phyloP scores from a whole-genome alignment of 2,329 filamentous ascomycete species.

The Dactylella cylindrospora region DNA sequence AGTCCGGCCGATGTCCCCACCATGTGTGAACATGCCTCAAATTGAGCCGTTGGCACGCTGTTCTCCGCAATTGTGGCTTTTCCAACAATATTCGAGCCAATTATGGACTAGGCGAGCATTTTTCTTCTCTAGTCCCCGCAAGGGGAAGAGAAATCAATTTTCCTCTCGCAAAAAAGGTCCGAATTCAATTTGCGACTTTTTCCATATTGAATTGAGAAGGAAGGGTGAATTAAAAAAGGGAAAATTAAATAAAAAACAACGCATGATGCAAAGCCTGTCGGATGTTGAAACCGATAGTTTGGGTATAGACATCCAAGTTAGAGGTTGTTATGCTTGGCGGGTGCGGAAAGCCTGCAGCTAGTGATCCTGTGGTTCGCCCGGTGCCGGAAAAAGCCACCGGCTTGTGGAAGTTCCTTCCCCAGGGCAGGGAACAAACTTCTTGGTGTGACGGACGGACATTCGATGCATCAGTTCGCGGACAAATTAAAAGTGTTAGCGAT shows the following conservation, averaged over 20 bases:
- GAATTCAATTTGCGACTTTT: too few species aligned
- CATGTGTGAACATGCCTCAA: too few species aligned
- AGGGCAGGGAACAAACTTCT: conserved; percentile 6
- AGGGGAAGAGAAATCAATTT: too few species aligned
- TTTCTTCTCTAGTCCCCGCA: too few species aligned
- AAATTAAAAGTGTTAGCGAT: conserved; percentile 25
- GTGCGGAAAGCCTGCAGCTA: background rate
- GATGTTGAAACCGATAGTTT: conserved; percentile 38
- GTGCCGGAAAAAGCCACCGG: conserved; percentile 40
- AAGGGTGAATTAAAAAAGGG: too few species aligned
- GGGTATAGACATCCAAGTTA: conserved; percentile 18
- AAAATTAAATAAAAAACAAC: conserved; percentile 40
- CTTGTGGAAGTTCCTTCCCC: conserved; percentile 11
- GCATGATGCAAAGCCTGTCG: conserved; percentile 34
- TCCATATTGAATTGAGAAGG: background rate
- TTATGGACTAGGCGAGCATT: too few species aligned
- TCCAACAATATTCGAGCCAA: too few species aligned
- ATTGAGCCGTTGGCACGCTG: too few species aligned
- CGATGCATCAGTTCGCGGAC: conserved; percentile 25
- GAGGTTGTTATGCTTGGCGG: too few species aligned
- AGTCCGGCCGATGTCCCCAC: conserved; percentile 17
- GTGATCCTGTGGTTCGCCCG: conserved; percentile 38
- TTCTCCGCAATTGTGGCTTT: too few species aligned
- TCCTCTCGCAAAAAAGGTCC: too few species aligned
- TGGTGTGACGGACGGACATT: conserved; percentile 40